phyloP scores from a whole-genome alignment of 2,329 filamentous ascomycete species.

The Paecilomyces fulvus region DNA sequence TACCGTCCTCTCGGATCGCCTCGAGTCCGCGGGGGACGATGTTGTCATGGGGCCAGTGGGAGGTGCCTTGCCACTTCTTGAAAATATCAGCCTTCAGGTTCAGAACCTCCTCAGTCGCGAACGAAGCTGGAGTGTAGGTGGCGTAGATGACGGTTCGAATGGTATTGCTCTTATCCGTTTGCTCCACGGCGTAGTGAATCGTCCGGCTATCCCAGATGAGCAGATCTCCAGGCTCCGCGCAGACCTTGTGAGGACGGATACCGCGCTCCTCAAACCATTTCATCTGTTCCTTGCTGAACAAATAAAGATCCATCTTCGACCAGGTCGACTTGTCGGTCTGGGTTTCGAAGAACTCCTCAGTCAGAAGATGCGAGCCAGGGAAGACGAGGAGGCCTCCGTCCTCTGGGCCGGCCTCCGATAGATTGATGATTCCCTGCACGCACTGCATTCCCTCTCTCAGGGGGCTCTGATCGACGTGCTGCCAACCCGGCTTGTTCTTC shows the following conservation, averaged over 20 bases:
- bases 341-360: conserved; percentile 23
- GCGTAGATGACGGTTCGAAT: neutral
- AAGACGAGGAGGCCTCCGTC: conserved; percentile 25
- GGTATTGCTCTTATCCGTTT: neutral
- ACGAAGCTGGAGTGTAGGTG: neutral
- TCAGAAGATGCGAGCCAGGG: conserved; percentile 15
- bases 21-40: conserved; percentile 12
- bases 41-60: conserved; percentile 31
- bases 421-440: conserved; percentile 20
- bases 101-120: conserved; percentile 15
- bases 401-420: conserved; percentile 10
- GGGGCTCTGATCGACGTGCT: conserved; percentile 23
- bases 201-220: conserved; percentile 34
- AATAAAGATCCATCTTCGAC: conserved; percentile 8
- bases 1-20: too few species aligned
- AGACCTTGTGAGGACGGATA: conserved; percentile 24
- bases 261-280: conserved; percentile 21
- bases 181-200: neutral
- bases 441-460: conserved; percentile 18
- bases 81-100: conserved; percentile 18
- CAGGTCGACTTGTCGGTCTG: conserved; percentile 9
- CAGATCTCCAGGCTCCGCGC: conserved; percentile 37
- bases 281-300: conserved; percentile 18
- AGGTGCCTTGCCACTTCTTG: conserved; percentile 10
- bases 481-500: conserved; percentile 13